These are phyloP conservation scores for Aquanectria penicillioides DNA, from an alignment of 2,329 filamentous ascomycete species.

Conservation along the genomic window DNA sequence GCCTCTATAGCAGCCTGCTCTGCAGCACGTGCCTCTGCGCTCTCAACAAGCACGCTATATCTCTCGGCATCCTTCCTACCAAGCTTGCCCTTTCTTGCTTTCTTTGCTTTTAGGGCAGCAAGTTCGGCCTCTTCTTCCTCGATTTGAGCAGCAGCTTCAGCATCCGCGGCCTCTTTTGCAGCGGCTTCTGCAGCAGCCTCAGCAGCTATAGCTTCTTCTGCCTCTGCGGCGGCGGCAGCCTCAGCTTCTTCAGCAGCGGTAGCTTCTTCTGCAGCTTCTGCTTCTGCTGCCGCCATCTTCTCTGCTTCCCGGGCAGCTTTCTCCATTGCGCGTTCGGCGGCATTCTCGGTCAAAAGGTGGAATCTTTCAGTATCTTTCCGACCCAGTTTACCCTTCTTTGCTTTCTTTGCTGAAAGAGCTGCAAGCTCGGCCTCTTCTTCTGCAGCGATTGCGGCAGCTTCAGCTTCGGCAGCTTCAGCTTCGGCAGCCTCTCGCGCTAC, in stretches of 20 bases:
- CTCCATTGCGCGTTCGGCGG: slow-evolving; percentile 16
- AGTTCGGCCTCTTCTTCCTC: slow-evolving; percentile 55
- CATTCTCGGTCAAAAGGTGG: slow-evolving; percentile 15
- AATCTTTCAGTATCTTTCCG: slow-evolving; percentile 26
- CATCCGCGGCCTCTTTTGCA: slow-evolving; percentile 13
- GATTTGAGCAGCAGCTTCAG: slow-evolving; percentile 16
- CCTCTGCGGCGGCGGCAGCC: slow-evolving; percentile 25
- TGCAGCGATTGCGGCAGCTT: slow-evolving; percentile 26
- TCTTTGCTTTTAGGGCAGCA: slow-evolving; percentile 49
- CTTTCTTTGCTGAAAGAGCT: slow-evolving; percentile 46
- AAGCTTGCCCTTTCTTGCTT: slow-evolving; percentile 47
- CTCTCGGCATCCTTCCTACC: slow-evolving; percentile 38
- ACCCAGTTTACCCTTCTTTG: slow-evolving; percentile 45
- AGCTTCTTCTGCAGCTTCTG: slow-evolving; percentile 37
- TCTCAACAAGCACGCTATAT: slow-evolving; percentile 24
- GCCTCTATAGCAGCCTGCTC: slow-evolving; percentile 21
- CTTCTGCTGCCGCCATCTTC: slow-evolving; percentile 31
- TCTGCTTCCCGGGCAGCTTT: slow-evolving; percentile 20
- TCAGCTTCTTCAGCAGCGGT: slow-evolving; percentile 30
- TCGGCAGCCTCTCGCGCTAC: slow-evolving; percentile 43
- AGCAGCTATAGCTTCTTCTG: slow-evolving; percentile 41
- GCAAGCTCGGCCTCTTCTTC: slow-evolving; percentile 54
- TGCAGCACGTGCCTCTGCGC: slow-evolving; percentile 28
- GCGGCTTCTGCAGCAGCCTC: slow-evolving; percentile 6
- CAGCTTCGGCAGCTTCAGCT: slow-evolving; percentile 22